These are phyloP conservation scores for Talaromyces stipitatus DNA, from an alignment of 495 filamentous ascomycete genomes.

Conservation along the genomic window DNA sequence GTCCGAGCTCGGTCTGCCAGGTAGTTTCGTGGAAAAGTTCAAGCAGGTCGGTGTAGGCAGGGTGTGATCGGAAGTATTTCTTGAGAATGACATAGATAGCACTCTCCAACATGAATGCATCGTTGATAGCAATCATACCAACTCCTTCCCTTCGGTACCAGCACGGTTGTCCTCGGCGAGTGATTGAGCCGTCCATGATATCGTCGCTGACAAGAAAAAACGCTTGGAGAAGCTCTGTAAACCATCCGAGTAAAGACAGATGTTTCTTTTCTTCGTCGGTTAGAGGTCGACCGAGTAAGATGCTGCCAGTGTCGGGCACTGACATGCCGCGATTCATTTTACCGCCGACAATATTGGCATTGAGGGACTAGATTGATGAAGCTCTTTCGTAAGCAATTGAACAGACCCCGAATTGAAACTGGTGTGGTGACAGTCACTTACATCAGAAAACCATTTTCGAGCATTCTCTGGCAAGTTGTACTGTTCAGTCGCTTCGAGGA, in stretches of 20 bases:
- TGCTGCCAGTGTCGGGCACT: constrained; percentile 78
- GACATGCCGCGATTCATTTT: constrained; percentile 99
- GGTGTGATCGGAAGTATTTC: constrained; percentile 82
- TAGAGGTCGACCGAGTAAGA: constrained; percentile 68
- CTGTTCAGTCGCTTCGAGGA: constrained; percentile 63
- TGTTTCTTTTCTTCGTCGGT: constrained; percentile 75
- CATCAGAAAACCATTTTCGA: constrained; percentile 81
- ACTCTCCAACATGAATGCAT: constrained; percentile 91
- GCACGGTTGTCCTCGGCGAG: constrained; percentile 85
- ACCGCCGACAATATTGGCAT: constrained; percentile 82
- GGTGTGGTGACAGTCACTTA: constrained; percentile 34
- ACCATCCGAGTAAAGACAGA: constrained; percentile 82
- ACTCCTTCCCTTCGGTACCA: constrained; percentile 88
- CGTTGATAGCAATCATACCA: constrained; percentile 94
- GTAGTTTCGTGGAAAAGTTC: constrained; percentile 95
- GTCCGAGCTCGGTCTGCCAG: constrained; percentile 89
- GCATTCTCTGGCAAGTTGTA: constrained; percentile 79
- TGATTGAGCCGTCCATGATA: constrained; percentile 95
- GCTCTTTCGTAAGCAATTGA: constrained; percentile 12
- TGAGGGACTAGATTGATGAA: constrained; percentile 50
- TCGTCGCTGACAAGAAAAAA: constrained; percentile 99
- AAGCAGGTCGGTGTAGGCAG: constrained; percentile 77
- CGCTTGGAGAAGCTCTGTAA: constrained; percentile 94
- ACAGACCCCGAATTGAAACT: too few species aligned
- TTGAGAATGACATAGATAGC: constrained; percentile 86